phyloP scores from a whole-genome alignment of 73 alveolate species.

The Breviolum minutum region DNA sequence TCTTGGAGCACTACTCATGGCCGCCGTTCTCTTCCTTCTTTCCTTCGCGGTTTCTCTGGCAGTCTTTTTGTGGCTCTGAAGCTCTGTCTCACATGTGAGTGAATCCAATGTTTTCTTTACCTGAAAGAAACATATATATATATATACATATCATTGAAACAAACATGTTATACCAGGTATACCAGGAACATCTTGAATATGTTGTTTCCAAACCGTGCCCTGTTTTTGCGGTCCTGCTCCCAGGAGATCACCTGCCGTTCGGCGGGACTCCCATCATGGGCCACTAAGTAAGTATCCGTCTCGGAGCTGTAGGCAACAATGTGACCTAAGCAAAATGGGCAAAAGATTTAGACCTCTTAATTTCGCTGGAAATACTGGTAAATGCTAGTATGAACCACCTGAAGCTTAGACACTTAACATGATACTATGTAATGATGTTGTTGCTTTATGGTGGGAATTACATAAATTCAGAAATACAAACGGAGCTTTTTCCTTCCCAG shows the following conservation, averaged over 20 bases:
- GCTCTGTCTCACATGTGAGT: no score
- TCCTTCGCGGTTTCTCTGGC: constrained; percentile 23
- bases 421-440: neutral
- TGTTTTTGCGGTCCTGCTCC: constrained; percentile 50
- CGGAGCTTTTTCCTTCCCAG: no score
- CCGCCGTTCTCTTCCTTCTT: constrained; percentile 63
- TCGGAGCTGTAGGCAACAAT: constrained; percentile 76
- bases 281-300: constrained; percentile 71
- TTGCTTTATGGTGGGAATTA: no score
- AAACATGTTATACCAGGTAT: neutral
- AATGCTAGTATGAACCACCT: no score
- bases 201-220: neutral
- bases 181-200: neutral
- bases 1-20: constrained; percentile 25
- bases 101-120: no score
- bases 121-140: neutral
- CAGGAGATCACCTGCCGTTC: constrained; percentile 60
- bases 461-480: no score
- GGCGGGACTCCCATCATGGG: neutral
- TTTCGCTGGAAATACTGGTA: no score
- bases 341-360: neutral
- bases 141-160: neutral
- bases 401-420: neutral
- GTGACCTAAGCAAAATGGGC: constrained; percentile 24
- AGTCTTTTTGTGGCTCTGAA: neutral